Conservation (phyloP, 2,329 filamentous ascomycete genomes). For the Alternaria brassicicola region DNA sequence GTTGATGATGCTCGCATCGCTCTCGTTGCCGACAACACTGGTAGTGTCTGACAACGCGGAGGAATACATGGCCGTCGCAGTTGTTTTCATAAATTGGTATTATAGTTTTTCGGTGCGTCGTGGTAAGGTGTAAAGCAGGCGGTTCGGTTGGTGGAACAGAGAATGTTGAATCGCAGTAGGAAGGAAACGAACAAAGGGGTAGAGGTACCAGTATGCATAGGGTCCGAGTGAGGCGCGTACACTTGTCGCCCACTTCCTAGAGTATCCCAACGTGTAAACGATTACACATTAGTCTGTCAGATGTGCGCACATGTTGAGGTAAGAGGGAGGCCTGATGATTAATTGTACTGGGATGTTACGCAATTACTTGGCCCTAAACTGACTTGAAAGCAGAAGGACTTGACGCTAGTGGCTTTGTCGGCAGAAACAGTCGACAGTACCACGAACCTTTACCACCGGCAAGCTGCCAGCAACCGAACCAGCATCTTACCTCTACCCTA, state of each 20-base stretch:
- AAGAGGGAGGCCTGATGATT: neutral
- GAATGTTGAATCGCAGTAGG: no score
- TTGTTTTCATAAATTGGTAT: neutral
- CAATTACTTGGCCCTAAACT: neutral
- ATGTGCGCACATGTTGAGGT: neutral
- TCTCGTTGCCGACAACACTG: neutral
- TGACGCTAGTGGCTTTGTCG: neutral
- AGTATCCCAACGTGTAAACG: neutral
- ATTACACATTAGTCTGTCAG: neutral
- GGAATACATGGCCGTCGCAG: neutral
- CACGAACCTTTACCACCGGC: neutral
- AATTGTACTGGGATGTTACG: no score
- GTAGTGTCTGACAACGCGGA: neutral
- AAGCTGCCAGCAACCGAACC: neutral
- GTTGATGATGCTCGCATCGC: neutral
- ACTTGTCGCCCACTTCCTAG: neutral
- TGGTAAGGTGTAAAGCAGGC: neutral
- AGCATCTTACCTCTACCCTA: neutral
- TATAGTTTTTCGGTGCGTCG: neutral
- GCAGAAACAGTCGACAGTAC: neutral
- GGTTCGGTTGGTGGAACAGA: neutral
- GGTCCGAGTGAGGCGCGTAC: neutral
- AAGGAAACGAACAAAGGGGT: neutral
- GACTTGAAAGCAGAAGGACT: neutral
- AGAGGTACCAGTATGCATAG: neutral